Conservation (phyloP, 1,139 yeast genomes). For the Candida albicans region DNA sequence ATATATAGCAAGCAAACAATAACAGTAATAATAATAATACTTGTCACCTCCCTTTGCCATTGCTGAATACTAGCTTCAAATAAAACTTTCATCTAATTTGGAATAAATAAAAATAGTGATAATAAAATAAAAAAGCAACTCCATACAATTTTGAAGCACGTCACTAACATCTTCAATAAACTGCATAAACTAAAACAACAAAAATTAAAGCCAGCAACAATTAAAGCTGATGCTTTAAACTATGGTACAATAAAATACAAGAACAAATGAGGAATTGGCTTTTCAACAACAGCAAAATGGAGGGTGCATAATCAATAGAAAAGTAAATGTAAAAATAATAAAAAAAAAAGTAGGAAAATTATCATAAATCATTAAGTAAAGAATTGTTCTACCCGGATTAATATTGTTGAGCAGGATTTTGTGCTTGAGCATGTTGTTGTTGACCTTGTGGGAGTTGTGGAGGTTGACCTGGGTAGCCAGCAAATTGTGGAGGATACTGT, state of each 20-base stretch:
- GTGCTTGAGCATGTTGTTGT: slow-evolving; percentile 8
- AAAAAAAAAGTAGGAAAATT: background rate
- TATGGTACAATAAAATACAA: slow-evolving; percentile 6
- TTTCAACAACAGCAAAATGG: background rate
- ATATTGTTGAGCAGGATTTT: slow-evolving; percentile 8
- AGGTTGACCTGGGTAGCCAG: slow-evolving; percentile 21
- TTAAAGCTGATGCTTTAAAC: background rate
- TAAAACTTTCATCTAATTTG: no score
- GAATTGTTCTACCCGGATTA: background rate
- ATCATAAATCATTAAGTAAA: slow-evolving; percentile 5
- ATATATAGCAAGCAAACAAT: no score
- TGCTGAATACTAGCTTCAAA: no score
- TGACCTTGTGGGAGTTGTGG: slow-evolving; percentile 17
- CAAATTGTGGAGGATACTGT: slow-evolving; percentile 22
- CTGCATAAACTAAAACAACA: background rate
- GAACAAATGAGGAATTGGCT: background rate
- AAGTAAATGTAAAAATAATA: background rate
- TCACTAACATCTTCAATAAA: no score
- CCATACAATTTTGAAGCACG: no score
- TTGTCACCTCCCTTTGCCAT: no score
- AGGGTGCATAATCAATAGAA: slow-evolving; percentile 1
- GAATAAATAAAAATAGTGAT: no score
- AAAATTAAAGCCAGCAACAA: background rate
- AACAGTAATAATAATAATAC: no score
- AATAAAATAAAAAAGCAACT: no score